phyloP scores from a whole-genome alignment of 2,329 filamentous ascomycete genomes.

The Nemania diffusa region DNA sequence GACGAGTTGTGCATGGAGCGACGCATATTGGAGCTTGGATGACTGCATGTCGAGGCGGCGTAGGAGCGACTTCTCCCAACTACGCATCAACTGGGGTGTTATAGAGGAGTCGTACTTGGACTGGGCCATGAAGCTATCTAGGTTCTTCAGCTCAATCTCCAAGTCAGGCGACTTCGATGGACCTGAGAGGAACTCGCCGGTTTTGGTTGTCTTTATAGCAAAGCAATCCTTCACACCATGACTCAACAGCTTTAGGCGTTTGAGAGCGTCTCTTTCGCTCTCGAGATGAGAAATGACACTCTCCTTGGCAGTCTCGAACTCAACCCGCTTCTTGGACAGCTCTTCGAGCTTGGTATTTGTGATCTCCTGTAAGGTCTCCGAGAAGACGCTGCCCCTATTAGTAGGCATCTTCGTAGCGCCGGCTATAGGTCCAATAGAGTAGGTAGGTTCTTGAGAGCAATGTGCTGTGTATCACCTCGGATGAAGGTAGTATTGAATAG shows the following conservation, averaged over 20 bases:
- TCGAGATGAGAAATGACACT: slow-evolving; percentile 47
- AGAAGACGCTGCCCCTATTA: slow-evolving; percentile 52
- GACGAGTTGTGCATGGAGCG: slow-evolving; percentile 59
- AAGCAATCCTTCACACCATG: slow-evolving; percentile 53
- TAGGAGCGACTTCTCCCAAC: slow-evolving; percentile 53
- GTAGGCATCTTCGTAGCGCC: slow-evolving; percentile 35
- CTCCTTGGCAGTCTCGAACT: slow-evolving; percentile 52
- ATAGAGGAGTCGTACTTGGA: slow-evolving; percentile 55
- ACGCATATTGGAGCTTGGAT: slow-evolving; percentile 57
- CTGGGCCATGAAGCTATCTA: slow-evolving; percentile 55
- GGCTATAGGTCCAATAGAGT: background rate
- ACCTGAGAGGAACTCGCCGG: slow-evolving; percentile 40
- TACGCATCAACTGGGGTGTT: slow-evolving; percentile 48
- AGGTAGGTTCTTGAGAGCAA: background rate
- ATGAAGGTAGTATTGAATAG: no score
- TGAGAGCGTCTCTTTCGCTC: slow-evolving; percentile 41
- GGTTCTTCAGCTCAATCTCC: slow-evolving; percentile 52
- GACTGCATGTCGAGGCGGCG: slow-evolving; percentile 54
- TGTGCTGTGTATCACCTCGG: background rate
- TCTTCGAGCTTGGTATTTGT: slow-evolving; percentile 58
- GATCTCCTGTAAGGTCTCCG: slow-evolving; percentile 56
- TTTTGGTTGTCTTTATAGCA: slow-evolving; percentile 47
- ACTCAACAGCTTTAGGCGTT: slow-evolving; percentile 50
- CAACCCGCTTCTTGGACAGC: slow-evolving; percentile 53
- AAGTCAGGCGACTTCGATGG: slow-evolving; percentile 45